Conservation (phyloP, 331 rosid species). For the Quercus tomentella region DNA sequence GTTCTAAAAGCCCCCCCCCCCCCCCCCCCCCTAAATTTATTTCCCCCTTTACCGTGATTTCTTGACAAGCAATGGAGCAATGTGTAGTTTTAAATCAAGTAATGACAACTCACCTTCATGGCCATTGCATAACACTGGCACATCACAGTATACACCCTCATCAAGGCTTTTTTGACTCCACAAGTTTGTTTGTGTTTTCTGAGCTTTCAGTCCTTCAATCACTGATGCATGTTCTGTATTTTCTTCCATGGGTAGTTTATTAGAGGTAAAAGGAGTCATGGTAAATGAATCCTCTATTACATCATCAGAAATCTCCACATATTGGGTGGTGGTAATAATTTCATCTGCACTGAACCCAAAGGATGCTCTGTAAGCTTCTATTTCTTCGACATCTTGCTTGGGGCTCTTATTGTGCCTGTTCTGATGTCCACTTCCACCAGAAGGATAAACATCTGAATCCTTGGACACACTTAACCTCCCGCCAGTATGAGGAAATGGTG, state of each 20-base stretch:
- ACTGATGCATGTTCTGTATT: conserved; percentile 49
- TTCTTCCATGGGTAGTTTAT: conserved; percentile 55
- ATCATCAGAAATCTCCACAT: conserved; percentile 96
- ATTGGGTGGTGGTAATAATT: conserved; percentile 78
- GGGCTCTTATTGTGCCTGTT: conserved; percentile 74
- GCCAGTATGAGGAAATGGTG: conserved; percentile 90
- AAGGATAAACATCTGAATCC: conserved; percentile 89
- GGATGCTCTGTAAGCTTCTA: conserved; percentile 98
- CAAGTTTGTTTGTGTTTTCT: conserved; percentile 35
- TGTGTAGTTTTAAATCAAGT: conserved; percentile 15
- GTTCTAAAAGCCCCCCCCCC: too few species aligned
- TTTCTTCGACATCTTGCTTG: conserved; percentile 94
- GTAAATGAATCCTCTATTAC: conserved; percentile 90
- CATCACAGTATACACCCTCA: conserved; percentile 36
- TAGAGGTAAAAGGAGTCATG: conserved; percentile 76
- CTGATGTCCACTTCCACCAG: conserved; percentile 81
- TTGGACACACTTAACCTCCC: conserved; percentile 97
- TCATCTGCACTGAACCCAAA: conserved; percentile 99
- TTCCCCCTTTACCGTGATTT: conserved; percentile 4
- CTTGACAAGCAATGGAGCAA: conserved; percentile 25
- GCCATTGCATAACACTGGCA: conserved; percentile 36
- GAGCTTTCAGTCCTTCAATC: conserved; percentile 51
- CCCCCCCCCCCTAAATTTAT: background rate
- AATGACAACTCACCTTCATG: conserved; percentile 55
- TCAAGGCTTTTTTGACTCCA: conserved; percentile 38